phyloP scores from a whole-genome alignment of 805 yeast genomes.

The Cyberlindnera americana region DNA sequence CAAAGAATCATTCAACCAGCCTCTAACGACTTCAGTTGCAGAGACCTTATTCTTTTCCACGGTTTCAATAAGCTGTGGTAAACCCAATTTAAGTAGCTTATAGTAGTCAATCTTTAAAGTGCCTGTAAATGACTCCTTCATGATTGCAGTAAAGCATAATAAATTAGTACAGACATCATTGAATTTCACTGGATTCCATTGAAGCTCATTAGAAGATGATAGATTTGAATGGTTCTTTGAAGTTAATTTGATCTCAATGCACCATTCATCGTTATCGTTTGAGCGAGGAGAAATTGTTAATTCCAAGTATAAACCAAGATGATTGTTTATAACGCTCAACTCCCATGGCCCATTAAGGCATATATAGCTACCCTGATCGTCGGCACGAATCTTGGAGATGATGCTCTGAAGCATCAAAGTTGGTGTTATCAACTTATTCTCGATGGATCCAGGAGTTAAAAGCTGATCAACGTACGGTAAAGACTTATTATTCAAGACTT shows the following conservation, averaged over 20 bases:
- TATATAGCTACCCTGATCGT: neutral
- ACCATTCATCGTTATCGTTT: neutral
- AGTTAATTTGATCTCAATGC: neutral
- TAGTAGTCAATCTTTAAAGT: neutral
- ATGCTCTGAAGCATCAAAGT: slow-evolving; percentile 4
- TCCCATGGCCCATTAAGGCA: slow-evolving; percentile 1
- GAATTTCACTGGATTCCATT: neutral
- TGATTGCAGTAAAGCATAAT: neutral
- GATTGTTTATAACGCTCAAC: neutral
- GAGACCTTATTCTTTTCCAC: neutral
- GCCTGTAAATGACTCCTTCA: neutral
- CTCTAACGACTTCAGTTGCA: slow-evolving; percentile 1
- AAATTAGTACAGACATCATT: neutral
- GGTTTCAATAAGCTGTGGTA: neutral
- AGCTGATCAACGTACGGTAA: neutral
- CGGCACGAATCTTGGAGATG: neutral
- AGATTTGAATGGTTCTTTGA: neutral
- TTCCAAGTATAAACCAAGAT: neutral
- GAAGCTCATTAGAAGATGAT: neutral
- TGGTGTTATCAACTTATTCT: slow-evolving; percentile 2
- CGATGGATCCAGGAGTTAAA: neutral
- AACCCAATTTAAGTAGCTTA: neutral
- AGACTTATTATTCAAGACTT: neutral
- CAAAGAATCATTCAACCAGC: slow-evolving; percentile 1
- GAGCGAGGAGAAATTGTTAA: neutral